Conservation (phyloP, 2,329 filamentous ascomycete genomes). For the Fusarium sp. region DNA sequence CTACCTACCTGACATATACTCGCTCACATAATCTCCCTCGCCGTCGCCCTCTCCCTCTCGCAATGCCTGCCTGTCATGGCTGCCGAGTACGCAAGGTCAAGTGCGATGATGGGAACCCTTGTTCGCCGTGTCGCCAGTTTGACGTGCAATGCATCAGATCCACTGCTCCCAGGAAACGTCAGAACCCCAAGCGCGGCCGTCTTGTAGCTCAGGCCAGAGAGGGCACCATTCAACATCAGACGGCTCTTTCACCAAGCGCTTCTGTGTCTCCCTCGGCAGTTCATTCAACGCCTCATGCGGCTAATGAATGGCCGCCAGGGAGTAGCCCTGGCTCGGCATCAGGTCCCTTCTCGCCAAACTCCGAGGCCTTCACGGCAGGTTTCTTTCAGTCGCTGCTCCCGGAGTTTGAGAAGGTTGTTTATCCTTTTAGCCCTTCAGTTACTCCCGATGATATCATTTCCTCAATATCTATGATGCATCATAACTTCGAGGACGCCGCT, state of each 20-base stretch:
- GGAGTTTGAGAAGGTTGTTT: constrained; percentile 42
- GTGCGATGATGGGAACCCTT: constrained; percentile 45
- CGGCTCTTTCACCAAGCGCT: constrained; percentile 31
- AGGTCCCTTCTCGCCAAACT: constrained; percentile 31
- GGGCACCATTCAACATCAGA: constrained; percentile 31
- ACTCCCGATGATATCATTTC: constrained; percentile 37
- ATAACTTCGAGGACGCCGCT: constrained; percentile 37
- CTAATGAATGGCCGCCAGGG: constrained; percentile 30
- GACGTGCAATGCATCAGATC: constrained; percentile 42
- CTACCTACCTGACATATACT: background rate
- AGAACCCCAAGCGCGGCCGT: constrained; percentile 41
- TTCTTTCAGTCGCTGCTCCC: constrained; percentile 38
- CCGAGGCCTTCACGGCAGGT: constrained; percentile 31
- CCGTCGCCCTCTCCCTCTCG: background rate
- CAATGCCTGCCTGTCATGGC: constrained; percentile 44
- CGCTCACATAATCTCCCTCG: background rate
- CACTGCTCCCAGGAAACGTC: constrained; percentile 38
- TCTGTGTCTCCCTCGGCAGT: constrained; percentile 37
- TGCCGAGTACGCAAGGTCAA: constrained; percentile 48
- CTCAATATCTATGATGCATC: constrained; percentile 41
- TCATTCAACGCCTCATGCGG: constrained; percentile 26
- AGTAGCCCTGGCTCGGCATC: constrained; percentile 36
- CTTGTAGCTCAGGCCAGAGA: constrained; percentile 42
- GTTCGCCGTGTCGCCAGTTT: constrained; percentile 41
- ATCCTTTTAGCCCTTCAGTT: constrained; percentile 41